phyloP scores from a whole-genome alignment of 2,329 filamentous ascomycete species.

The Cryphonectria naterciae region DNA sequence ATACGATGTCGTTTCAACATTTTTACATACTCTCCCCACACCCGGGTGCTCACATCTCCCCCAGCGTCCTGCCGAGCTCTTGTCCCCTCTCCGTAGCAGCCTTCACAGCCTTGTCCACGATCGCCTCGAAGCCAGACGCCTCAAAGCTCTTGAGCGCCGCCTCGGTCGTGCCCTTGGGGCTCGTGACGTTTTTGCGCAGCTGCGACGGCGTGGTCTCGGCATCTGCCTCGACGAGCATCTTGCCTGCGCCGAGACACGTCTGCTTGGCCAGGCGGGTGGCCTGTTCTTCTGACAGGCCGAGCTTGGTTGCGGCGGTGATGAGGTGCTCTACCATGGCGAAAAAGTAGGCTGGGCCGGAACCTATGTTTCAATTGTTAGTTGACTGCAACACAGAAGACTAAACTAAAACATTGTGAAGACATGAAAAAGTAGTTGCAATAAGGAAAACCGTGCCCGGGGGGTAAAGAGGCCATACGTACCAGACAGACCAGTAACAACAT shows the following conservation, averaged over 20 bases:
- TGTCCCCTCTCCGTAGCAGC: slow-evolving; percentile 48
- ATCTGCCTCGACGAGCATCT: slow-evolving; percentile 53
- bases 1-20: neutral
- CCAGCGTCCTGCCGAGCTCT: slow-evolving; percentile 43
- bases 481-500: slow-evolving; percentile 55
- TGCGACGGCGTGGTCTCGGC: slow-evolving; percentile 50
- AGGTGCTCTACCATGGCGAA: slow-evolving; percentile 58
- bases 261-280: slow-evolving; percentile 54
- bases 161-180: slow-evolving; percentile 56
- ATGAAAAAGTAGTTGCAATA: neutral
- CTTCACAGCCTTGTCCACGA: slow-evolving; percentile 51
- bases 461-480: slow-evolving; percentile 40
- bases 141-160: slow-evolving; percentile 55
- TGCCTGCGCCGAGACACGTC: slow-evolving; percentile 55
- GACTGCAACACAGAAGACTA: neutral
- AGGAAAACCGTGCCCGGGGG: neutral
- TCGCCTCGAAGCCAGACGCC: slow-evolving; percentile 45
- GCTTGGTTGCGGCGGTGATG: slow-evolving; percentile 46
- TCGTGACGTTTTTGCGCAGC: slow-evolving; percentile 56
- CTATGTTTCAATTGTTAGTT: slow-evolving; percentile 34
- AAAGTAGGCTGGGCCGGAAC: slow-evolving; percentile 57
- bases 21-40: no score
- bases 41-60: slow-evolving; percentile 11
- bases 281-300: slow-evolving; percentile 52
- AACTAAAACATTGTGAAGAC: neutral